phyloP scores from a whole-genome alignment of 768 basidiomycete species.

The Mycena haematopus region DNA sequence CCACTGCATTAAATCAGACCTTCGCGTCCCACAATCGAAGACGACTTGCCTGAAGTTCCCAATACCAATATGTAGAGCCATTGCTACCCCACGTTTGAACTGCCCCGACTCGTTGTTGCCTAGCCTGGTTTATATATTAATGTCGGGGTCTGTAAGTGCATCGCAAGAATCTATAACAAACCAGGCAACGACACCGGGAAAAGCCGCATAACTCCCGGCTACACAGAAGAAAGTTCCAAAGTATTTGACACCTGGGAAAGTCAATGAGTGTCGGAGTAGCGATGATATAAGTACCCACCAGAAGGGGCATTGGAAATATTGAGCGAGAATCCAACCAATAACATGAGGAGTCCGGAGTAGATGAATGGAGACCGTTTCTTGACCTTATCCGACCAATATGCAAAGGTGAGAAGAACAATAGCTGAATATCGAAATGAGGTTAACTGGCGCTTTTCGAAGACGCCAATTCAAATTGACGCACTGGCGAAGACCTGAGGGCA shows the following conservation, averaged over 20 bases:
- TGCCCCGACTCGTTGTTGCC: conserved; percentile 72
- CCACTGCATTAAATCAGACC: conserved; percentile 41
- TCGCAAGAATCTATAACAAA: conserved; percentile 31
- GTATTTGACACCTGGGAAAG: conserved; percentile 60
- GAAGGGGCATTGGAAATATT: conserved; percentile 54
- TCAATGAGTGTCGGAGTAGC: neutral
- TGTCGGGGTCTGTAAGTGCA: conserved; percentile 4
- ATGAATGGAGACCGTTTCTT: conserved; percentile 68
- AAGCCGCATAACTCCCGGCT: conserved; percentile 61
- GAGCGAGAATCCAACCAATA: conserved; percentile 65
- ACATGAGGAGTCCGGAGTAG: conserved; percentile 50
- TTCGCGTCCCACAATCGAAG: too few relatives aligned
- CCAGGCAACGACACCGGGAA: conserved; percentile 71
- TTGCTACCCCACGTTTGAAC: conserved; percentile 72
- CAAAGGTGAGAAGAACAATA: conserved; percentile 54
- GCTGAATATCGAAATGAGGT: conserved; percentile 42
- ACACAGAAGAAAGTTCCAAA: conserved; percentile 76
- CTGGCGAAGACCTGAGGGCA: conserved; percentile 51
- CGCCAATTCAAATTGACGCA: conserved; percentile 39
- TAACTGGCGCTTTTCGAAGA: neutral
- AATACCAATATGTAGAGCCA: conserved; percentile 73
- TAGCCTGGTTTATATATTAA: conserved; percentile 49
- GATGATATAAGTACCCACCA: conserved; percentile 7
- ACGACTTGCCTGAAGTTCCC: conserved; percentile 53
- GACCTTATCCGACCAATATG: conserved; percentile 64